Conservation (phyloP, 2,329 filamentous ascomycete genomes). For the Microcyclosporella mali region DNA sequence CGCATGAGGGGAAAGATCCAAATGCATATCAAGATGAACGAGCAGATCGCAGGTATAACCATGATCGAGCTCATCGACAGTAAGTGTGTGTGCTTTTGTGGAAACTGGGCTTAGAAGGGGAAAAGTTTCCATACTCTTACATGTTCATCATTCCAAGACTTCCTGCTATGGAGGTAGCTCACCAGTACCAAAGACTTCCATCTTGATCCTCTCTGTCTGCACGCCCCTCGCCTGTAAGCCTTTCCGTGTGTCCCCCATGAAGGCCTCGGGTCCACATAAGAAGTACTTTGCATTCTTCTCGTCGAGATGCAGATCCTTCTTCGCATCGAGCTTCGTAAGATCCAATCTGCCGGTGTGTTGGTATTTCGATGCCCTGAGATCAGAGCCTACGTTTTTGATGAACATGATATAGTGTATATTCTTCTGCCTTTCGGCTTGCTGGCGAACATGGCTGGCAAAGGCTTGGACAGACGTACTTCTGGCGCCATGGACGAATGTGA, state of each 20-base stretch:
- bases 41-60: too few relatives aligned
- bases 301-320: slow-evolving; percentile 50
- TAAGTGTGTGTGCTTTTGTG: too few relatives aligned
- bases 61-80: too few relatives aligned
- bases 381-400: slow-evolving; percentile 47
- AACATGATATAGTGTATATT: slow-evolving; percentile 54
- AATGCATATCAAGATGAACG: too few relatives aligned
- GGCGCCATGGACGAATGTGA: slow-evolving; percentile 60
- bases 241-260: slow-evolving; percentile 58
- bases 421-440: slow-evolving; percentile 38
- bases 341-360: slow-evolving; percentile 48
- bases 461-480: slow-evolving; percentile 48
- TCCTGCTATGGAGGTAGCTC: background rate
- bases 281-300: slow-evolving; percentile 58
- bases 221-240: slow-evolving; percentile 54
- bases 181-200: slow-evolving; percentile 22
- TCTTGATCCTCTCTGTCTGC: slow-evolving; percentile 22
- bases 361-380: slow-evolving; percentile 51
- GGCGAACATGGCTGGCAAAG: slow-evolving; percentile 48
- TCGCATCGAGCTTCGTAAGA: slow-evolving; percentile 49
- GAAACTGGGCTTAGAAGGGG: too few relatives aligned
- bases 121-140: too few relatives aligned
- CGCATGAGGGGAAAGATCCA: too few relatives aligned
- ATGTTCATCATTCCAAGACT: too few relatives aligned
- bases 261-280: slow-evolving; percentile 62